phyloP scores from a whole-genome alignment of 1,139 yeast species.

The Candida albicans region DNA sequence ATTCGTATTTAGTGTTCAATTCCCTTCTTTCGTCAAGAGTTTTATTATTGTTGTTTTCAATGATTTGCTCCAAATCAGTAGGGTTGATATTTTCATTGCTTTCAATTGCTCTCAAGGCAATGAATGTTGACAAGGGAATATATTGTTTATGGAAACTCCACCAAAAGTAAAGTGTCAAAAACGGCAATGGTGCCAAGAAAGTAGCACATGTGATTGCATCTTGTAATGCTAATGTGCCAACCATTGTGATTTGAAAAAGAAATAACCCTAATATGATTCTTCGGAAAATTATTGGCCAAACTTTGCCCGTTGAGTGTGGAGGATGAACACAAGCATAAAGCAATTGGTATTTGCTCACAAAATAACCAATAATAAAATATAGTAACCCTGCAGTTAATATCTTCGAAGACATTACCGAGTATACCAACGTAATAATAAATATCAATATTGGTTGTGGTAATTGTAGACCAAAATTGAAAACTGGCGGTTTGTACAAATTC shows the following conservation, averaged over 20 bases:
- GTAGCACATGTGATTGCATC: slow-evolving; percentile 76
- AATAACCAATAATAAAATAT: slow-evolving; percentile 62
- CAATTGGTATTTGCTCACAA: slow-evolving; percentile 65
- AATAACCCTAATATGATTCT: slow-evolving; percentile 58
- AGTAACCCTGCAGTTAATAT: slow-evolving; percentile 63
- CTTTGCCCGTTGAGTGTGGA: slow-evolving; percentile 69
- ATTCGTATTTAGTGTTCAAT: slow-evolving; percentile 66
- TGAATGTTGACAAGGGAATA: slow-evolving; percentile 76
- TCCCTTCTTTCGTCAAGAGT: slow-evolving; percentile 73
- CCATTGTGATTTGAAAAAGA: slow-evolving; percentile 83
- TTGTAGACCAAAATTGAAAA: slow-evolving; percentile 63
- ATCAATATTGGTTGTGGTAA: slow-evolving; percentile 66
- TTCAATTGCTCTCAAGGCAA: slow-evolving; percentile 66
- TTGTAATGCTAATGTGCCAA: slow-evolving; percentile 80
- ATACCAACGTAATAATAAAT: slow-evolving; percentile 59
- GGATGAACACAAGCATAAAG: slow-evolving; percentile 69
- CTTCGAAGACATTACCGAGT: slow-evolving; percentile 64
- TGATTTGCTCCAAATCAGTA: slow-evolving; percentile 15
- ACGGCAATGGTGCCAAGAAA: slow-evolving; percentile 71
- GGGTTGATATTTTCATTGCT: slow-evolving; percentile 15
- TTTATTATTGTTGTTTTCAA: slow-evolving; percentile 13
- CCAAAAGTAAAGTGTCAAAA: slow-evolving; percentile 62
- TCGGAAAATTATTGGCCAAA: slow-evolving; percentile 67
- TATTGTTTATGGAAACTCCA: slow-evolving; percentile 84
- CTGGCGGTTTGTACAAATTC: slow-evolving; percentile 54